Evolutionary conservation across 176 grass and related monocot genomes (phyloP), one percentile per base, ranked within the genome.

Genomic region (Aegilops bicornis): DNA sequence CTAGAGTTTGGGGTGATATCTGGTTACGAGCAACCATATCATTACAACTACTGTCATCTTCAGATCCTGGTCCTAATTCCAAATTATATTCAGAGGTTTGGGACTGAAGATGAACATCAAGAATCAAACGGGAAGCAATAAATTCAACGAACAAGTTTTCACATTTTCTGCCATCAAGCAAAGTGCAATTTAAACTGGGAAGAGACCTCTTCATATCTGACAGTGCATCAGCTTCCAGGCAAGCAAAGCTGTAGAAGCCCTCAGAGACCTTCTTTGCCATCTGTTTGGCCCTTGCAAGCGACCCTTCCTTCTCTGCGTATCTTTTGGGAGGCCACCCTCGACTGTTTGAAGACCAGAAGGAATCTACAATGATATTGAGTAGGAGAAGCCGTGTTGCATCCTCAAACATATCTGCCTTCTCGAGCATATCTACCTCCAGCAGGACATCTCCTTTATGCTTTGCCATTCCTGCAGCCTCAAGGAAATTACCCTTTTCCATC

Each of bases 401-500:
- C 43, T 89, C 91, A 87, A 85, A 85, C 25, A 29, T 83, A 32
- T 48, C 73, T 77, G 91, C 89, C 36, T 93, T 98, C 40, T 95
- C 91, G 11, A 92, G 79, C 66, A 98, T 79, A 19, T 80, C 50
- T 13, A 79, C 95, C 86, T 98, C 95, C 48, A 93, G 54, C 33
- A 92, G 65, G 54, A 89, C 10, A 87, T 98, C n/a, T 29, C 83
- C 89, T 92, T 82, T 91, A 36, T 20, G 69, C 73, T 83, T 84
- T 66, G 87, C 86, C 90, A 97, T 95, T 19, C 7, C 78, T 24
- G 89, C 87, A 85, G 87, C 93, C 79, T 95, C 91, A 37, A 84
- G 10, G 47, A 93, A 98, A 85, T 98, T 98, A 22, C 77, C 91
- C 32, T 88, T 82, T 79, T 95, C 91, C 29, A 91, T 80, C 88